Percentiles rank a stretch among this genome's conserved stretches.
Conservation (phyloP, 2,329 filamentous ascomycete genomes). For the Venturia oleaginea region DNA sequence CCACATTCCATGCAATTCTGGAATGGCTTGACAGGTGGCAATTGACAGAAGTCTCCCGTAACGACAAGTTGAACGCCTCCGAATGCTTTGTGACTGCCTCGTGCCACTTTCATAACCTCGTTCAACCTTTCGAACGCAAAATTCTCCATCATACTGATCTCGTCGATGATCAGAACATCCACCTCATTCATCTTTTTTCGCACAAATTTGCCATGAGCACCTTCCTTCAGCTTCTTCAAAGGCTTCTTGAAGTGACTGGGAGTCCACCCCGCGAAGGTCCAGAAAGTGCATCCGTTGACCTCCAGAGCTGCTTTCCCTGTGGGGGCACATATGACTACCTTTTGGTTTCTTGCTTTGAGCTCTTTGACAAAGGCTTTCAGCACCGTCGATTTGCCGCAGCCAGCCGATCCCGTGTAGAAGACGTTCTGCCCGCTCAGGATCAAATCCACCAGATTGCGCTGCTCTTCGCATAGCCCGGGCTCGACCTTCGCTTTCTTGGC, state of each 20-base stretch:
- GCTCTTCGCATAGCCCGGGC: conserved; percentile 36
- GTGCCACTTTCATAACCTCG: conserved; percentile 35
- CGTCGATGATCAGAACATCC: conserved; percentile 54
- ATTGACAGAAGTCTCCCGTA: conserved; percentile 52
- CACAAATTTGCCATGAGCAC: conserved; percentile 27
- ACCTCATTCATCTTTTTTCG: conserved; percentile 33
- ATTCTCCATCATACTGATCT: conserved; percentile 57
- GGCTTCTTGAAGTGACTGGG: conserved; percentile 37
- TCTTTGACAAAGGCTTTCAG: conserved; percentile 39
- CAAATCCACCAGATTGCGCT: conserved; percentile 41
- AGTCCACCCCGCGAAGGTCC: conserved; percentile 49
- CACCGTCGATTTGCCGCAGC: conserved; percentile 50
- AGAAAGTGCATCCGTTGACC: conserved; percentile 48
- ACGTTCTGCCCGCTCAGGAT: conserved; percentile 47
- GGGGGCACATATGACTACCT: conserved; percentile 47
- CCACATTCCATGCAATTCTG: conserved; percentile 43
- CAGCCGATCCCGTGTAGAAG: conserved; percentile 57
- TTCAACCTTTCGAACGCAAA: conserved; percentile 45
- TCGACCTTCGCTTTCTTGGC: conserved; percentile 3
- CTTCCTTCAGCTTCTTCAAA: conserved; percentile 27
- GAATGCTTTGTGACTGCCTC: conserved; percentile 24
- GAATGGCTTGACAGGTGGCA: conserved; percentile 49
- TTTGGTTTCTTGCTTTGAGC: conserved; percentile 27
- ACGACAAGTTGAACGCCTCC: conserved; percentile 47
- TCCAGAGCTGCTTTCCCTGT: conserved; percentile 51